Base-by-base conservation (phyloP, 2,329 filamentous ascomycete species). In the Atkinsonella hypoxylon region DNA sequence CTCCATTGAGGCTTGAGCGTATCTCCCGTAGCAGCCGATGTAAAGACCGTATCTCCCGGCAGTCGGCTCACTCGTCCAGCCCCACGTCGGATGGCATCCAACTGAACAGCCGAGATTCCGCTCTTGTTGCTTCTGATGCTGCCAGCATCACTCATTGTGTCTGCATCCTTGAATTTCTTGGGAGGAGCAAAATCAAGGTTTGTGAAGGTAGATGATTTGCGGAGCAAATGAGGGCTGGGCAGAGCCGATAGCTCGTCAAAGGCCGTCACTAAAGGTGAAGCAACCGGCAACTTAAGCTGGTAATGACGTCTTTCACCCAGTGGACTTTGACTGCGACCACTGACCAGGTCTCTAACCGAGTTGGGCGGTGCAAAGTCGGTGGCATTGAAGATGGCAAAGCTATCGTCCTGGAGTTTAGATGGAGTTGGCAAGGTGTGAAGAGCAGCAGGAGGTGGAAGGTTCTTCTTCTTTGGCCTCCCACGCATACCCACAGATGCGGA, bases 291-390 rank as follows among this genome's bases (percentile, higher is more conserved):
- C 38, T 75, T 73, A n/a, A 85, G 82, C 51, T 82, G 83, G 70
- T 88, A 98, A 1, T 89, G 82, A 34, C 82, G 69, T 56, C 80
- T 74, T 63, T 83, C 81, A 47, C 81, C 79, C 6, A 78, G 64
- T 11, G 81, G 81, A 59, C 80, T 83, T 59, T 83, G 79, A 7
- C 79, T 77, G 41, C 81, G 74, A 44, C 91, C 91, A 49, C 79
- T 77, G 55, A 78, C 81, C 53, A 83, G 79, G 36, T 91, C 87
- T 56, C 72, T 75, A 62, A 81, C 76, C 17, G 68, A 76, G 20
- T 78, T 73, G 1, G 87, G 89, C 22, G 93, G 93, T 0, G 93
- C 93, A 67, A 95, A 97, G 58, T 96, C 91, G 51, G 85, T 78
- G 0, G 89, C 76, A 47, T 71, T 70, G 57, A 82, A 59, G 70